A percentile compares a stretch with the other conserved stretches of the same genome.
Conservation (phyloP, 768 basidiomycete genomes). For the Chiua virens region DNA sequence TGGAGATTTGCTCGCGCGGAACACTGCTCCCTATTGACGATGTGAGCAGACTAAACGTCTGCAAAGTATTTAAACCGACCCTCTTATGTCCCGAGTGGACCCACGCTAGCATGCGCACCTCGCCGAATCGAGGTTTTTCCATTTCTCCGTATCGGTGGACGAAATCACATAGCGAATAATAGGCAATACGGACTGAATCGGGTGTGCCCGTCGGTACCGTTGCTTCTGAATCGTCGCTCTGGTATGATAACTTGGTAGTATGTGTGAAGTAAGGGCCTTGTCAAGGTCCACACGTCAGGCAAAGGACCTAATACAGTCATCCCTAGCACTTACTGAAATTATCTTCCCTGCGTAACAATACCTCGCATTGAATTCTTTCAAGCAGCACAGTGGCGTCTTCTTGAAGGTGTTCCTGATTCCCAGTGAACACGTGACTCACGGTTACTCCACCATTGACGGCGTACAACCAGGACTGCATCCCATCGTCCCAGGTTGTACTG, state of each 20-base stretch:
- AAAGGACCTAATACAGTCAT: not conserved
- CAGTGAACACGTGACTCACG: conserved; percentile 48
- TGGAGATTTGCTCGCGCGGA: conserved; percentile 22
- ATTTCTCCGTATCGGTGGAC: conserved; percentile 37
- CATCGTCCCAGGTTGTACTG: conserved; percentile 26
- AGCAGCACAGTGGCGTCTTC: conserved; percentile 38
- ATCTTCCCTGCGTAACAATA: conserved; percentile 21
- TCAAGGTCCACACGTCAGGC: conserved; percentile 2
- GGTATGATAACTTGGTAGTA: conserved; percentile 12
- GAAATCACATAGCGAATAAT: conserved; percentile 30
- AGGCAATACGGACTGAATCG: conserved; percentile 18
- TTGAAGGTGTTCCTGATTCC: conserved; percentile 45
- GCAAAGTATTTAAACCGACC: conserved; percentile 19
- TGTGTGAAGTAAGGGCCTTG: conserved; percentile 32
- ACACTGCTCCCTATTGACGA: conserved; percentile 20
- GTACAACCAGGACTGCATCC: conserved; percentile 30
- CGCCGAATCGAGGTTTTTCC: conserved; percentile 32
- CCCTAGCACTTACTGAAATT: conserved; percentile 18
- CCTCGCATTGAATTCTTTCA: conserved; percentile 38
- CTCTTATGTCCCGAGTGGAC: conserved; percentile 38
- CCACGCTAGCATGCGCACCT: conserved; percentile 43
- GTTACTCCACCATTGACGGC: conserved; percentile 20
- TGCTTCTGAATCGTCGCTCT: conserved; percentile 9
- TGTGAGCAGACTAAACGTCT: not conserved
- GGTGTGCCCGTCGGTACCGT: conserved; percentile 29